Evolutionary conservation across 176 grass and related monocot species (phyloP).

Genomic region (Raddia distichophylla): DNA sequence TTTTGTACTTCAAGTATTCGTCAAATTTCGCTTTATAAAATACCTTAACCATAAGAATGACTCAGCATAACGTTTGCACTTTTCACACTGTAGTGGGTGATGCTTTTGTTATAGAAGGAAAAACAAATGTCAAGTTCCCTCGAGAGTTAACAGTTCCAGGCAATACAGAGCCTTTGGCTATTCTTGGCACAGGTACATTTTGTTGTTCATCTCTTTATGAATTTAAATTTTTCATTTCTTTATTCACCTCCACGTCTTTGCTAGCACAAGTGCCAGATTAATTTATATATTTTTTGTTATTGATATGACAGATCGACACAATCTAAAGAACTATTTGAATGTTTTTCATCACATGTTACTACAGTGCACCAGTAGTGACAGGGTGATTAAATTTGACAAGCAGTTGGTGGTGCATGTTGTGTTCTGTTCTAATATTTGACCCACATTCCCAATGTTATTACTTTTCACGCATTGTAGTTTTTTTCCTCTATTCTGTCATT

Average conservation of each 20-base stretch:
- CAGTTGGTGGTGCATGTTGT: too few species aligned
- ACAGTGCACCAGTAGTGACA: not conserved
- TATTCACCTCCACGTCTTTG: not conserved
- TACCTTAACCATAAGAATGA: constrained; percentile 6
- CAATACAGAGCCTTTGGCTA: constrained; percentile 47
- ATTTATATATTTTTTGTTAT: too few species aligned
- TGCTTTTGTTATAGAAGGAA: constrained; percentile 51
- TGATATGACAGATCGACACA: not conserved
- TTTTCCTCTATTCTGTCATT: not conserved
- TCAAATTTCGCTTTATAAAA: constrained; percentile 8
- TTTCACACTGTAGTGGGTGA: constrained; percentile 49
- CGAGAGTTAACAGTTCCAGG: constrained; percentile 64
- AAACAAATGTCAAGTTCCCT: constrained; percentile 75
- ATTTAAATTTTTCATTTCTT: not conserved
- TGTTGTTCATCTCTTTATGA: not conserved
- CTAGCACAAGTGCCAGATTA: not conserved
- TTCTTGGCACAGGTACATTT: constrained; percentile 77
- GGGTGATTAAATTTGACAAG: not conserved
- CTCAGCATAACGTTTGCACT: not conserved
- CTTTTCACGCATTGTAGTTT: not conserved
- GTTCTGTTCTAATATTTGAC: not conserved
- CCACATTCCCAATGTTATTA: constrained; percentile 6
- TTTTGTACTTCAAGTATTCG: not conserved
- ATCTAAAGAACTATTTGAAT: not conserved
- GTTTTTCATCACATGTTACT: not conserved